These are phyloP conservation scores for Mariannaea elegans DNA, from an alignment of 2,329 filamentous ascomycete genomes.

Conservation along the genomic window DNA sequence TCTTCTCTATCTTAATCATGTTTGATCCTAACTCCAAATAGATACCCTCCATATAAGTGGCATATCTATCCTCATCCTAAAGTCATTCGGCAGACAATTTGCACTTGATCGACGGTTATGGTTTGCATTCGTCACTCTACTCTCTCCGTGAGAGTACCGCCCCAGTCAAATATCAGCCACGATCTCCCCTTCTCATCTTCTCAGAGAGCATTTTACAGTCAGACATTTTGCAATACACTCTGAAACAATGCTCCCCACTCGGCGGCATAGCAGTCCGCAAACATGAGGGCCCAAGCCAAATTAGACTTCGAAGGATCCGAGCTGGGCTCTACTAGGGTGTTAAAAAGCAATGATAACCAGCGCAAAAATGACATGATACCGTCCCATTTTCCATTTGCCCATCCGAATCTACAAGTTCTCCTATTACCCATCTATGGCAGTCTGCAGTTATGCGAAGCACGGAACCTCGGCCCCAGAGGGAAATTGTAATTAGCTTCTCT, in stretches of 20 bases:
- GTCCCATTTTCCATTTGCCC: background rate
- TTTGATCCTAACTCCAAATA: no score
- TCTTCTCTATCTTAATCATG: no score
- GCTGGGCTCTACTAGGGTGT: background rate
- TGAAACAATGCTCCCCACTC: slow-evolving; percentile 1
- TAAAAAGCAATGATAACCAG: background rate
- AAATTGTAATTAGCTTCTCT: no score
- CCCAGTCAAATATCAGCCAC: no score
- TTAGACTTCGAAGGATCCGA: background rate
- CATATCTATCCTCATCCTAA: no score
- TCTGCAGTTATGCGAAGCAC: background rate
- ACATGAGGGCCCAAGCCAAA: background rate
- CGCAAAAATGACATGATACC: background rate
- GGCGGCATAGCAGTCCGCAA: background rate
- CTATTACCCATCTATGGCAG: background rate
- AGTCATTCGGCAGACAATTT: no score
- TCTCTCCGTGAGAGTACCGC: no score
- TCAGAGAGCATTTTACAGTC: background rate
- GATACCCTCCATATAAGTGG: no score
- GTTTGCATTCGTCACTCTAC: no score
- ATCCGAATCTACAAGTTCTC: background rate
- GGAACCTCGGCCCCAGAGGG: no score
- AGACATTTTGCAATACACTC: background rate
- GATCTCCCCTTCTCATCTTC: no score
- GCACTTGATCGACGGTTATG: no score